A percentile compares a stretch with the other conserved stretches of the same genome.
Conservation (phyloP, 768 basidiomycete species). For the Lyophyllum decastes region DNA sequence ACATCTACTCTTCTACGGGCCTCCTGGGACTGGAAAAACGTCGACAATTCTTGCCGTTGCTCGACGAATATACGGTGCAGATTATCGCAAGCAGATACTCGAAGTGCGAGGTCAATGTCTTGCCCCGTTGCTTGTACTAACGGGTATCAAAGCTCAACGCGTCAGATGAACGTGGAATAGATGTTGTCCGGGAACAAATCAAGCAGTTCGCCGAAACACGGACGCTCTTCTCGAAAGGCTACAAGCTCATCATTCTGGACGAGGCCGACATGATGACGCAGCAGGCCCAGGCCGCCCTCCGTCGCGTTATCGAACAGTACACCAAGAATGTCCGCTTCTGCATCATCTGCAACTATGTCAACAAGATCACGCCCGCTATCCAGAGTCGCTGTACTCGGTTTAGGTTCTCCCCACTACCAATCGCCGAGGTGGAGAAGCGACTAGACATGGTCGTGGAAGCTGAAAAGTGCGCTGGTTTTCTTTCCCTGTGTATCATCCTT, state of each 20-base stretch:
- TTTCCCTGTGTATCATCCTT: background rate
- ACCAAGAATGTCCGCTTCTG: slow-evolving; percentile 99
- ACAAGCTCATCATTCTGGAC: slow-evolving; percentile 96
- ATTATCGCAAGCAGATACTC: slow-evolving; percentile 88
- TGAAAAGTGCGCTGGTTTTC: slow-evolving; percentile 63
- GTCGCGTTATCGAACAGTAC: slow-evolving; percentile 97
- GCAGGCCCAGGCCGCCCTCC: slow-evolving; percentile 93
- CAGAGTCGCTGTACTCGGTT: slow-evolving; percentile 98
- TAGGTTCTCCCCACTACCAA: slow-evolving; percentile 91
- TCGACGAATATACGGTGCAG: slow-evolving; percentile 86
- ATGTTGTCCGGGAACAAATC: slow-evolving; percentile 98
- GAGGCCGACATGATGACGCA: slow-evolving; percentile 99
- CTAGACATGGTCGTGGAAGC: slow-evolving; percentile 76
- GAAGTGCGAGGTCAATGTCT: slow-evolving; percentile 56
- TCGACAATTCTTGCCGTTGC: slow-evolving; percentile 97
- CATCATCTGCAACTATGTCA: slow-evolving; percentile 99
- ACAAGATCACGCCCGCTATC: slow-evolving; percentile 97
- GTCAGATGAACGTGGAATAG: slow-evolving; percentile 97
- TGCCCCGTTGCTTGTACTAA: background rate
- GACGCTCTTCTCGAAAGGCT: slow-evolving; percentile 88
- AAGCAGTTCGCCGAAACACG: slow-evolving; percentile 98
- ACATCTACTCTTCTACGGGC: slow-evolving; percentile 95
- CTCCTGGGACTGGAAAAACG: slow-evolving; percentile 98
- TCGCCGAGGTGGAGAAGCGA: slow-evolving; percentile 82
- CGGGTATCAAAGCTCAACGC: slow-evolving; percentile 75